Evolutionary conservation across 2,329 filamentous ascomycete genomes (phyloP), one percentile per base, ranked within the genome.

Genomic region (Aspergillus latus): DNA sequence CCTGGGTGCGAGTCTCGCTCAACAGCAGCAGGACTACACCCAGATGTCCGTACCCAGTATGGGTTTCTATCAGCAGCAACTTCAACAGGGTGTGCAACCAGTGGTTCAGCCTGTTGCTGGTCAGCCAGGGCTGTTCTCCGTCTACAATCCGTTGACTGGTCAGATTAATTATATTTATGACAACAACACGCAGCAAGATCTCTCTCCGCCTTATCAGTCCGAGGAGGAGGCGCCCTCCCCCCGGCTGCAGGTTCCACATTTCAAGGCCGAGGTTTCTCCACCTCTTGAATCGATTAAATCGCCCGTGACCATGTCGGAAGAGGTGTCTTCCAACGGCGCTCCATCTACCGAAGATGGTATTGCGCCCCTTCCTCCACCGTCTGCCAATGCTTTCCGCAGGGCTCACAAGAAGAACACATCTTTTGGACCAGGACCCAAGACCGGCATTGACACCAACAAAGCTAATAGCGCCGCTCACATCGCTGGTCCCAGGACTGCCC

Each of bases 401-500:
- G 89, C 91, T 55, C 93, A 97, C 77, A 94, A 95, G 82, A 97
- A 97, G 83, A 85, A 85, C 9, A 84, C 86, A 21, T 96, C 93
- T 4, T 81, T 92, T 53, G 81, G 81, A 51, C 78, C 84, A 59
- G 78, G 79, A 52, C 70, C 74, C 56, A 76, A 73, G 57, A 64
- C 70, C 10, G 72, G 63, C 26, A 72, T 74, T 29, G 84, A 87
- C 37, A 78, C 65, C 3, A 53, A 57, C 36, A 69, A 78, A 50
- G 82, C 82, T 49, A 83, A 83, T 60, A 85, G 84, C 64, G 73
- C 46, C 67, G 58, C 62, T 13, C 84, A 84, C 28, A 29, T 57
- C 46, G 79, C 85, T 40, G 89, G 83, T 0, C 90, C 90, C 56
- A 94, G 92, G 79, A 89, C 90, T 37, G 84, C 89, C 42, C 84